These are phyloP conservation scores for Amanita rubescens DNA, from an alignment of 768 basidiomycete genomes.

Conservation along the genomic window DNA sequence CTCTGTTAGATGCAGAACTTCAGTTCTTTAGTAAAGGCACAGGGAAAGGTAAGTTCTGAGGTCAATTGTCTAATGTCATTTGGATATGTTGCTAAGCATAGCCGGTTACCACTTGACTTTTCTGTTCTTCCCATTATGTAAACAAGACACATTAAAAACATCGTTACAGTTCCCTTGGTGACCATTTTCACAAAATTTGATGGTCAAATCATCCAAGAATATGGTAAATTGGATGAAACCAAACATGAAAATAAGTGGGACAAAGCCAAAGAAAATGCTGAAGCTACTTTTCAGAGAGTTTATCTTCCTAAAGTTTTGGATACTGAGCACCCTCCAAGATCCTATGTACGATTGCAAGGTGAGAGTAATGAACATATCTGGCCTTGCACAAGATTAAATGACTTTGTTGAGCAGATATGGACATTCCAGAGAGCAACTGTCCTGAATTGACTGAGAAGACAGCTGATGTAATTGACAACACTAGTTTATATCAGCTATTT, in stretches of 20 bases:
- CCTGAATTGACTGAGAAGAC: conserved; percentile 13
- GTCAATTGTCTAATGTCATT: no score
- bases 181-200: conserved; percentile 33
- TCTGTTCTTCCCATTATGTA: no score
- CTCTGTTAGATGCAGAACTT: conserved; percentile 21
- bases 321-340: background rate
- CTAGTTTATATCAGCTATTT: conserved; percentile 14
- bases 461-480: conserved; percentile 10
- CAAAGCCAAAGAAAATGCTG: conserved; percentile 10
- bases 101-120: no score
- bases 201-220: conserved; percentile 14
- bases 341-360: background rate
- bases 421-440: conserved; percentile 8
- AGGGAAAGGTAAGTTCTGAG: background rate
- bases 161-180: conserved; percentile 27
- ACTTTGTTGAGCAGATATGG: conserved; percentile 12
- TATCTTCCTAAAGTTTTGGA: background rate
- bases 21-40: conserved; percentile 22
- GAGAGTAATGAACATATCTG: background rate
- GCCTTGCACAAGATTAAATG: no score
- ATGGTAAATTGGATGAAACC: background rate
- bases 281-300: conserved; percentile 10
- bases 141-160: no score
- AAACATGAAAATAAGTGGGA: conserved; percentile 1
- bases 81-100: no score